Evolutionary conservation across 441 rosid genomes (phyloP).

Genomic region (Brassica balearica): DNA sequence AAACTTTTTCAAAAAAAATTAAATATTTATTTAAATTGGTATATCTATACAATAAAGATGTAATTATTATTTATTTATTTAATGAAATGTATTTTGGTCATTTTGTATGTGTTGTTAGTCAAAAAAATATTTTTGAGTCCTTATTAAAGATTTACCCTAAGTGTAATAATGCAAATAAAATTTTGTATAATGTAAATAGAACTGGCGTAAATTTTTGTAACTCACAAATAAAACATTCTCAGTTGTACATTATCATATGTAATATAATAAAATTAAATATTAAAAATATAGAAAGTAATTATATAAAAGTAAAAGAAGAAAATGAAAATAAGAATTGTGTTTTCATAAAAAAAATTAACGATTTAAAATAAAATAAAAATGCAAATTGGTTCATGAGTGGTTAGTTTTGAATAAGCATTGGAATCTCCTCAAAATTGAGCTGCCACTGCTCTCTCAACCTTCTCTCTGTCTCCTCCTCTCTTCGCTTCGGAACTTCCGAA

Average conservation of each 20-base stretch:
- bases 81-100: no score
- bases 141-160: no score
- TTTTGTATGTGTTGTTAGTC: no score
- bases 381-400: neutral
- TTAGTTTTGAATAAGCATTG: constrained; percentile 46
- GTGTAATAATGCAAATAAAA: no score
- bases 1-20: no score
- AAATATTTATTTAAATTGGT: no score
- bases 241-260: neutral
- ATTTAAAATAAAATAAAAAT: neutral
- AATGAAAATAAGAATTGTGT: neutral
- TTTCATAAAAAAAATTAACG: neutral
- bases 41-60: no score
- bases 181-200: no score
- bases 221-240: no score
- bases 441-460: constrained; percentile 38
- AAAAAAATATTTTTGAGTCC: no score
- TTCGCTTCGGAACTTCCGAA: constrained; percentile 51
- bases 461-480: constrained; percentile 41
- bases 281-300: neutral
- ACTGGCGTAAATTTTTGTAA: no score
- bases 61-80: no score
- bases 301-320: neutral
- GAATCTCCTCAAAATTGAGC: constrained; percentile 53
- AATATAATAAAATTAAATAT: neutral